phyloP scores from a whole-genome alignment of 352 stramenopile species.

The Aphanomyces cochlioides region DNA sequence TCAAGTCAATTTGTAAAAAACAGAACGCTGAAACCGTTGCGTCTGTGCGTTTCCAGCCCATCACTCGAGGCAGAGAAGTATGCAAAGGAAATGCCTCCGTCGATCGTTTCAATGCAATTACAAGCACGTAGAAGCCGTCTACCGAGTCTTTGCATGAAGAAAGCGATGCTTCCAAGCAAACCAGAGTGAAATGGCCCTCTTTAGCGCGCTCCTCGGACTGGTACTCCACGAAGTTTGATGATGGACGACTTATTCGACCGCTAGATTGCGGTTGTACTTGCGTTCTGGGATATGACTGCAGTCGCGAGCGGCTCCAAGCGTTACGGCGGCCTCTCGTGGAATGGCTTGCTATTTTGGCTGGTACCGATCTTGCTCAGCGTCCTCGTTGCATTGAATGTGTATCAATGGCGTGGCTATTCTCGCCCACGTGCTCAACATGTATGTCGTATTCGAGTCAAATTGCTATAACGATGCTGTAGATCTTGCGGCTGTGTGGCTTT shows the following conservation, averaged over 20 bases:
- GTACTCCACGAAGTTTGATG: not conserved
- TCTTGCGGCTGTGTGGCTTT: not conserved
- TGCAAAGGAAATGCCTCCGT: no score
- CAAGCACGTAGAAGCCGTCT: no score
- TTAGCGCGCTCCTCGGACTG: not conserved
- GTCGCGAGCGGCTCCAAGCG: not conserved
- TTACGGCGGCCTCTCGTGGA: not conserved
- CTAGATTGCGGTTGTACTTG: not conserved
- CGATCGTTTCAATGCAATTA: no score
- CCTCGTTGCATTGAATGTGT: not conserved
- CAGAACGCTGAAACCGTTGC: no score
- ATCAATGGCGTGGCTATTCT: not conserved
- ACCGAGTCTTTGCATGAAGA: no score
- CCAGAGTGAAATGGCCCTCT: not conserved
- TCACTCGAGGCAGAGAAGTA: no score
- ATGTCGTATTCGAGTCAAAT: not conserved
- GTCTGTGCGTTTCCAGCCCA: no score
- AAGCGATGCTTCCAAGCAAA: no score
- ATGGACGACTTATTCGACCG: no score
- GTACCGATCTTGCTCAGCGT: not conserved
- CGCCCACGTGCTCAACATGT: not conserved
- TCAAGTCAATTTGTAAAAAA: no score
- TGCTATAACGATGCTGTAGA: no score
- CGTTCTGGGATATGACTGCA: not conserved
- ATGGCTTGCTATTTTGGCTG: conserved; percentile 11